Evolutionary conservation across 176 grass and related monocot species (phyloP), one percentile per base, ranked within the genome.

Genomic region (Typha latifolia): DNA sequence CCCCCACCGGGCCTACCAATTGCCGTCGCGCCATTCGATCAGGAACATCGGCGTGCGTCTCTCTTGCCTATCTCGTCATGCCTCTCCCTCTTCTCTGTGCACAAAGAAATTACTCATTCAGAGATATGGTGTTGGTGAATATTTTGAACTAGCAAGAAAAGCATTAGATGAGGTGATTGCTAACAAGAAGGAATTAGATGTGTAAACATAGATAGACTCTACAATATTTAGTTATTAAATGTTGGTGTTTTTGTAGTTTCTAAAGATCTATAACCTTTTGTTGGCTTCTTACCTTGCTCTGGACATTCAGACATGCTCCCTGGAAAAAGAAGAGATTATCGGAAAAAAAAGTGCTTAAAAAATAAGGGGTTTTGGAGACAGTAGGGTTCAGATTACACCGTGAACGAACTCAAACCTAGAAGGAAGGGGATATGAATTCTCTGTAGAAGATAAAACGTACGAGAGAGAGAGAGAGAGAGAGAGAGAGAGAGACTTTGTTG

Each of bases 11-110:
- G 51, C 76, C 48, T 37, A 75, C 15, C 62, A 56, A 62, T 4
- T 55, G 62, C n/a, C 27, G 26, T 15, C 49, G 26, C 1, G 63
- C 50, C 73, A 75, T 67, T 29, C 12, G 26, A 2, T 66, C 72
- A 12, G n/a, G 48, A 56, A 20, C 52, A 56, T 56, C 52, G 1
- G 52, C 9, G 13, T 12, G 12, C 49, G 51, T 90, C 94, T 59
- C 81, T 77, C 76, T 87, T 93, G 69, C 85, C 82, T 90, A 85
- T 61, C 69, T 93, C 94, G 71, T 90, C 86, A 63, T 62, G 76
- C 81, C 89, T 85, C 14, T 93, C 81, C 77, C 89, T 93, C 72
- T 63, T 68, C 19, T 14, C 50, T 24, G 24, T 72, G 32, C 53
- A 72, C 14, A 26, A 26, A 26, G 24, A 26, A 26, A 1, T 26